Conservation (phyloP, 2,329 filamentous ascomycete species). For the Westerdykella sp. region DNA sequence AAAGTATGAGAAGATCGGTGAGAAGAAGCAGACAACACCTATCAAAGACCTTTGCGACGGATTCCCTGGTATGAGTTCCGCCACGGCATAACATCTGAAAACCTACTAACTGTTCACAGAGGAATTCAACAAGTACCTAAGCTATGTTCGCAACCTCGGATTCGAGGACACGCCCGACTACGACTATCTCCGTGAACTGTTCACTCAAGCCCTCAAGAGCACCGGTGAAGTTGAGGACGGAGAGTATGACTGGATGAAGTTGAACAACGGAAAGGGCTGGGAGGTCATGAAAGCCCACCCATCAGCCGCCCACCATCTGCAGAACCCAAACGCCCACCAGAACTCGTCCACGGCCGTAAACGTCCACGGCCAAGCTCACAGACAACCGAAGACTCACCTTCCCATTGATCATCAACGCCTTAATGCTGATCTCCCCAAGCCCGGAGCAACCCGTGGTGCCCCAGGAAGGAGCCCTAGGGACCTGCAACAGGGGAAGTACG, state of each 20-base stretch:
- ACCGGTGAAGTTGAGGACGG: slow-evolving; percentile 93
- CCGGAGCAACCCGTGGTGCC: slow-evolving; percentile 54
- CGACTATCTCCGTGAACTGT: slow-evolving; percentile 92
- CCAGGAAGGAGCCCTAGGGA: slow-evolving; percentile 35
- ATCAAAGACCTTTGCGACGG: slow-evolving; percentile 97
- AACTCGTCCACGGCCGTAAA: slow-evolving; percentile 78
- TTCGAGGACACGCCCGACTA: slow-evolving; percentile 99
- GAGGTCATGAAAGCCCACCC: slow-evolving; percentile 68
- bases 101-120: slow-evolving; percentile 47
- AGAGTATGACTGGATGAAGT: slow-evolving; percentile 99
- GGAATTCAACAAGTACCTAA: slow-evolving; percentile 96
- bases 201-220: slow-evolving; percentile 92
- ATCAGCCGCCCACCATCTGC: slow-evolving; percentile 63
- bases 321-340: slow-evolving; percentile 70
- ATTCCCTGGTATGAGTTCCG: slow-evolving; percentile 62
- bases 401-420: slow-evolving; percentile 40
- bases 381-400: slow-evolving; percentile 50
- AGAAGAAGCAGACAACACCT: slow-evolving; percentile 97
- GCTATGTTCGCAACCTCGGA: slow-evolving; percentile 92
- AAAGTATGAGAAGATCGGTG: slow-evolving; percentile 99
- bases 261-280: slow-evolving; percentile 89
- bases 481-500: slow-evolving; percentile 18
- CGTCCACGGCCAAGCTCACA: slow-evolving; percentile 65
- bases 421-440: slow-evolving; percentile 49
- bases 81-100: background rate